Percentiles rank a stretch among this genome's conserved stretches.
Evolutionary conservation across 2,329 filamentous ascomycete genomes (phyloP).

Genomic region (Phymatotrichopsis omnivora): DNA sequence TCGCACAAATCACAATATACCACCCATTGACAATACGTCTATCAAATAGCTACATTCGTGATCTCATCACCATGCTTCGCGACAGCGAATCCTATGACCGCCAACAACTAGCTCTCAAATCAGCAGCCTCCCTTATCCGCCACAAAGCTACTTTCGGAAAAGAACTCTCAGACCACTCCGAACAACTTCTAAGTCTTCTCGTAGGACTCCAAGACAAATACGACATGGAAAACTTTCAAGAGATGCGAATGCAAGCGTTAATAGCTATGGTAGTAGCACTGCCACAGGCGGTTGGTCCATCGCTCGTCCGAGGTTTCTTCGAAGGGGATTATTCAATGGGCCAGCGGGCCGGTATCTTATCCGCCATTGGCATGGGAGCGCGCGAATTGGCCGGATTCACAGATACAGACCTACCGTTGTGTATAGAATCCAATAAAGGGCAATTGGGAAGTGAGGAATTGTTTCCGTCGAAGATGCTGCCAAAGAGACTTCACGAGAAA

Average conservation of each 20-base stretch:
- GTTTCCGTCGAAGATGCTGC: slow-evolving; percentile 75
- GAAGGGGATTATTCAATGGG: slow-evolving; percentile 82
- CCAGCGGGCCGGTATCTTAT: slow-evolving; percentile 72
- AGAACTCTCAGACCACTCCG: slow-evolving; percentile 73
- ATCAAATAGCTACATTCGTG: slow-evolving; percentile 56
- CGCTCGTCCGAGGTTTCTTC: slow-evolving; percentile 78
- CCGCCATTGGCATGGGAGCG: slow-evolving; percentile 68
- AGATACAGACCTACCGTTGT: slow-evolving; percentile 41
- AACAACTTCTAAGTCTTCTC: slow-evolving; percentile 67
- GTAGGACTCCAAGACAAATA: slow-evolving; percentile 77
- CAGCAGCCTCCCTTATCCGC: slow-evolving; percentile 69
- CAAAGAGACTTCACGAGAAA: slow-evolving; percentile 55
- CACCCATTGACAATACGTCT: slow-evolving; percentile 30
- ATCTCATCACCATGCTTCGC: slow-evolving; percentile 66
- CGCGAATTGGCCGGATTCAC: slow-evolving; percentile 76
- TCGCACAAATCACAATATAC: slow-evolving; percentile 46
- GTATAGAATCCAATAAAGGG: slow-evolving; percentile 41
- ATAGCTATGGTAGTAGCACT: slow-evolving; percentile 69
- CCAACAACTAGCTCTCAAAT: slow-evolving; percentile 66
- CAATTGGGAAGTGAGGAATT: slow-evolving; percentile 37
- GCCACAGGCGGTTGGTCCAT: slow-evolving; percentile 67
- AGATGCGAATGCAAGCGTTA: slow-evolving; percentile 67
- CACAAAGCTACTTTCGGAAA: slow-evolving; percentile 74
- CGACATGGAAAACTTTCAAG: slow-evolving; percentile 66
- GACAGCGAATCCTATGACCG: slow-evolving; percentile 77